A percentile compares a stretch with the other conserved stretches of the same genome.
Evolutionary conservation across 345 rosid genomes (phyloP).

Genomic region (Camelina hispida): DNA sequence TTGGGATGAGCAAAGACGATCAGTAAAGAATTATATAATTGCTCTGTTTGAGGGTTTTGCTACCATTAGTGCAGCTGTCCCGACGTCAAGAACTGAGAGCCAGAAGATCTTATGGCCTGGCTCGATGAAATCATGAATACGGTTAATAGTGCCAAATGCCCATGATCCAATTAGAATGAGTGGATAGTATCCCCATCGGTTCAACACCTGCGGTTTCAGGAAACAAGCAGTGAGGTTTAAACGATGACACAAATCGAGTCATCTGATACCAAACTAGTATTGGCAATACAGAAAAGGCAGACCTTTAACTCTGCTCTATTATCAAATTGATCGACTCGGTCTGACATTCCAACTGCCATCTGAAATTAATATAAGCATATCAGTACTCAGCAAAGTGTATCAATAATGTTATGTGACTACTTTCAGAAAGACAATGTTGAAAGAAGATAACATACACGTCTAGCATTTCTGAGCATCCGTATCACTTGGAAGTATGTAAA

Average conservation of each 20-base stretch:
- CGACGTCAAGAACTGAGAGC: slow-evolving; percentile 92
- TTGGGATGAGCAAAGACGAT: slow-evolving; percentile 21
- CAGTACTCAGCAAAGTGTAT: slow-evolving; percentile 17
- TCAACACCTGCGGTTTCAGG: slow-evolving; percentile 63
- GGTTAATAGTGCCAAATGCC: slow-evolving; percentile 92
- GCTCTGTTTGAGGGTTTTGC: slow-evolving; percentile 28
- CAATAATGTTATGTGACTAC: slow-evolving; percentile 6
- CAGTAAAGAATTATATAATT: neutral
- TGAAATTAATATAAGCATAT: slow-evolving; percentile 41
- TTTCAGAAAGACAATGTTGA: slow-evolving; percentile 7
- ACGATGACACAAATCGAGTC: neutral
- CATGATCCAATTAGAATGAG: slow-evolving; percentile 93
- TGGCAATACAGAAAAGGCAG: slow-evolving; percentile 8
- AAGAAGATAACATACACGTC: slow-evolving; percentile 61
- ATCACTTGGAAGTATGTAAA: slow-evolving; percentile 92
- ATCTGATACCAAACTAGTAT: neutral
- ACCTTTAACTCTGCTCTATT: slow-evolving; percentile 82
- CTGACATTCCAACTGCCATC: slow-evolving; percentile 98
- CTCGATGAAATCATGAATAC: slow-evolving; percentile 78
- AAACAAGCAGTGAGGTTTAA: slow-evolving; percentile 16
- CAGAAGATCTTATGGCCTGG: slow-evolving; percentile 87
- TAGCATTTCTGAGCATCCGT: slow-evolving; percentile 91
- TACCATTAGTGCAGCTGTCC: slow-evolving; percentile 96
- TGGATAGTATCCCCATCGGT: slow-evolving; percentile 97
- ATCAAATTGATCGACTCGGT: slow-evolving; percentile 67